Percentiles rank a stretch among this genome's conserved stretches.
Conservation (phyloP, 208 protist species). For the Leishmania lainsoni region DNA sequence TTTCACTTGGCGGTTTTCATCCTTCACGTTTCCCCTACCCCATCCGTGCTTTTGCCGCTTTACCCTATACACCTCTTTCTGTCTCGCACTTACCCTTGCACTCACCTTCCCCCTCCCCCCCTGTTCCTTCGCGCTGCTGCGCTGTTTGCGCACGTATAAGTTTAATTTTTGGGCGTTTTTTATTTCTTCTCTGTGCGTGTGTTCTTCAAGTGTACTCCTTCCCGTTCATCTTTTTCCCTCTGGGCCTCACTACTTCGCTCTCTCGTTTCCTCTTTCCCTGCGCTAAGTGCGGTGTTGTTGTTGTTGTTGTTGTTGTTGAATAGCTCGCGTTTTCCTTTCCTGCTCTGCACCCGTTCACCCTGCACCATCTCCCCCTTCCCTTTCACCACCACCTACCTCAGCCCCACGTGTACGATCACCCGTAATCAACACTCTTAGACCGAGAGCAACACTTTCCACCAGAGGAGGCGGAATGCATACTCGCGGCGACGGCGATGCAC, state of each 20-base stretch:
- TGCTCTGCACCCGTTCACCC: neutral
- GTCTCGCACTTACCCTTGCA: neutral
- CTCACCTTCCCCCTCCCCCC: neutral
- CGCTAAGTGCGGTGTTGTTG: neutral
- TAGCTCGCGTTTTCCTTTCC: neutral
- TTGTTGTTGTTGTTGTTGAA: constrained; percentile 1
- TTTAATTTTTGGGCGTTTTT: neutral
- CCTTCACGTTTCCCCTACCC: neutral
- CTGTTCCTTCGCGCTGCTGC: neutral
- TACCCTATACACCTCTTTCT: neutral
- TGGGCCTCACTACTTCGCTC: neutral
- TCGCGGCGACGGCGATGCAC: constrained; percentile 1
- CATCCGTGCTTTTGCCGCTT: neutral
- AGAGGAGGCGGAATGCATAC: neutral
- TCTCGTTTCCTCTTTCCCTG: constrained; percentile 1
- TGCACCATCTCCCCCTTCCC: neutral
- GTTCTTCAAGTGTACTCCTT: neutral
- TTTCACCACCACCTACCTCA: neutral
- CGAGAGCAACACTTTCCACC: neutral
- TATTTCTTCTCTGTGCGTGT: neutral
- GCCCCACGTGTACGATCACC: neutral
- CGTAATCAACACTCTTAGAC: neutral
- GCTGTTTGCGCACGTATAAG: neutral
- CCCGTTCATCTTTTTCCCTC: neutral
- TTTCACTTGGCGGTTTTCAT: neutral